Conservation (phyloP, 73 alveolate genomes). For the Paramecium caudatum region DNA sequence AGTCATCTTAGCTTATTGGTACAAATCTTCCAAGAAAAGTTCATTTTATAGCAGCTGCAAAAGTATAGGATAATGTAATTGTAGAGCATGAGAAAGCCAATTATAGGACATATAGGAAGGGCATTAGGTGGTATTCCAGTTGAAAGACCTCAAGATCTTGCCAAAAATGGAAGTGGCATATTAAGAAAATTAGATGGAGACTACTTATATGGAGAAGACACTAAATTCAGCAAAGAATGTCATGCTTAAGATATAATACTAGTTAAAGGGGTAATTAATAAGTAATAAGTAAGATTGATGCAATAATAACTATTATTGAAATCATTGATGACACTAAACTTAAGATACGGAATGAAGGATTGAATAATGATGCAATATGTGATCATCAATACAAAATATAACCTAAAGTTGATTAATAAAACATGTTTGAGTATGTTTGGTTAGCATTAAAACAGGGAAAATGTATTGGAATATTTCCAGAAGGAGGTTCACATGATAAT, state of each 20-base stretch:
- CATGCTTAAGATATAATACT: conserved; percentile 79
- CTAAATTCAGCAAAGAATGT: conserved; percentile 80
- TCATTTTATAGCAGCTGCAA: conserved; percentile 85
- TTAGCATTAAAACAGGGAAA: conserved; percentile 86
- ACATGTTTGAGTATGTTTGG: conserved; percentile 91
- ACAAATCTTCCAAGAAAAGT: conserved; percentile 78
- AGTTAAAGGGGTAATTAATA: conserved; percentile 70
- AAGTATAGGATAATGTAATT: conserved; percentile 19
- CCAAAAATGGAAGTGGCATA: conserved; percentile 83
- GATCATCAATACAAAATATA: conserved; percentile 79
- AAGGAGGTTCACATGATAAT: conserved; percentile 98
- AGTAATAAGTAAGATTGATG: conserved; percentile 67
- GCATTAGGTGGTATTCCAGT: conserved; percentile 90
- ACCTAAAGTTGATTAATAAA: conserved; percentile 97
- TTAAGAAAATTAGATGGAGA: conserved; percentile 76
- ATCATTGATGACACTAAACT: conserved; percentile 78
- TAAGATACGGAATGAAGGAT: conserved; percentile 43
- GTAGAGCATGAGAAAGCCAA: conserved; percentile 79
- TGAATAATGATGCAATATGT: conserved; percentile 68
- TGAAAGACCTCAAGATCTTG: conserved; percentile 89
- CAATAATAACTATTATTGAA: conserved; percentile 62
- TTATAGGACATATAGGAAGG: conserved; percentile 86
- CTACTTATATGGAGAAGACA: conserved; percentile 80
- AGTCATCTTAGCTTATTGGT: conserved; percentile 79
- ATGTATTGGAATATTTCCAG: conserved; percentile 98